These are phyloP conservation scores for Penicillium paxilli DNA, from an alignment of 495 filamentous ascomycete genomes.

Conservation along the genomic window DNA sequence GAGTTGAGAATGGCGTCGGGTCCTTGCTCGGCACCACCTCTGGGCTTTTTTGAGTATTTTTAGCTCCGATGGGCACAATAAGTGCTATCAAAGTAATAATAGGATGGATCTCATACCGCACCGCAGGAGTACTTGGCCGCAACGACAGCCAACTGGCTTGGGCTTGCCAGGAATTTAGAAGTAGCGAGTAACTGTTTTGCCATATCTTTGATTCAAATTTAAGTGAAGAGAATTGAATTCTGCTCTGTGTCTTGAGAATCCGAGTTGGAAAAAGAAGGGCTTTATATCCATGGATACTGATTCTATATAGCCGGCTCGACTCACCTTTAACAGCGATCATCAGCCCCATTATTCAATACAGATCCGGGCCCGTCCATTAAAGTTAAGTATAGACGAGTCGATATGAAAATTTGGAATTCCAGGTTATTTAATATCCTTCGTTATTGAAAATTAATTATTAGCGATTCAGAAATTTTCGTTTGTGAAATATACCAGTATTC, in stretches of 20 bases:
- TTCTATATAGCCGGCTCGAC: background rate
- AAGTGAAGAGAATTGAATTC: background rate
- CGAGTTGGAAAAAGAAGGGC: background rate
- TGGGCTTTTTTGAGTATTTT: background rate
- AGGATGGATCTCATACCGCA: background rate
- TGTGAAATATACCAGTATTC: too few relatives aligned
- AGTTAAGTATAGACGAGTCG: background rate
- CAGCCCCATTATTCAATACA: background rate
- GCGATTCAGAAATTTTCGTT: too few relatives aligned
- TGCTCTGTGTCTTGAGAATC: background rate
- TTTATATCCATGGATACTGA: too few relatives aligned
- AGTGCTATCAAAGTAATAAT: background rate
- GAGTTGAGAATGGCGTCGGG: background rate
- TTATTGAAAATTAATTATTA: too few relatives aligned
- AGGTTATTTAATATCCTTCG: too few relatives aligned
- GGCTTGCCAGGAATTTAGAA: background rate
- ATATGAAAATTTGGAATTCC: background rate
- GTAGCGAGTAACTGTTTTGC: background rate
- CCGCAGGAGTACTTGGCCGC: background rate
- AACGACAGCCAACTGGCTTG: background rate
- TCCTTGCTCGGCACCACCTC: background rate
- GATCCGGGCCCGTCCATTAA: background rate
- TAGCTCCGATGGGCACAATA: background rate
- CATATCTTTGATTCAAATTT: too few relatives aligned
- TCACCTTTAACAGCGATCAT: background rate